Evolutionary conservation across 2,329 filamentous ascomycete species (phyloP), one percentile per base, ranked within the genome.

Genomic region (Periconia digitata): DNA sequence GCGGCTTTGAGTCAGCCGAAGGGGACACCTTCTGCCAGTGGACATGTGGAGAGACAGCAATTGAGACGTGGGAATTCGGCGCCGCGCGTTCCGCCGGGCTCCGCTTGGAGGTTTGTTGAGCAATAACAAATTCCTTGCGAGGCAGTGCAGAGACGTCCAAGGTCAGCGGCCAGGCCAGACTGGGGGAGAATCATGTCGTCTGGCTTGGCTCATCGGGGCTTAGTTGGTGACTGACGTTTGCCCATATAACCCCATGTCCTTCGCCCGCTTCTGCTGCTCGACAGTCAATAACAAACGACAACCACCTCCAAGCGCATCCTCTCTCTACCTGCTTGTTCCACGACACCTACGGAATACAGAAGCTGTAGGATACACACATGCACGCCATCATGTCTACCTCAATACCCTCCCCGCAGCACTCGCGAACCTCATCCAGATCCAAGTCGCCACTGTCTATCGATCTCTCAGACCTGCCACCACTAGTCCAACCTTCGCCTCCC

Each of bases 401-500:
- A 20, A 55, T 67, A 20, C 63, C 66, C 21, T 67, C 67, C 46
- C 64, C 67, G 42, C 53, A 55, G 45, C 67, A 56, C 55, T 70
- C 68, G 32, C 62, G 67, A 55, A 56, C 67, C 46, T 71, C 68
- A 22, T 70, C 69, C 7, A 32, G 66, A 35, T 60, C 55, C 58
- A 71, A 69, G 51, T 69, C 76, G 50, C 75, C 79, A 60, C 81
- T 90, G 48, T 85, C 84, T 18, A 80, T 94, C 63, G 89, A 92
- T 66, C 81, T 92, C 39, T 87, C 86, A 53, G 81, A 79, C 64
- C 74, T 92, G 36, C 88, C 89, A 42, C 81, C 86, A 29, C 78
- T 89, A 46, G 77, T 78, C 36, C 81, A 84, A 66, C 88, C 89
- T n/a, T 85, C 87, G 21, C 83, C 85, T 46, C 86, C 88, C 6